Percentiles rank a stretch among this genome's conserved stretches.
Evolutionary conservation across 2,329 filamentous ascomycete genomes (phyloP).

Genomic region (Colletotrichum trifolii): DNA sequence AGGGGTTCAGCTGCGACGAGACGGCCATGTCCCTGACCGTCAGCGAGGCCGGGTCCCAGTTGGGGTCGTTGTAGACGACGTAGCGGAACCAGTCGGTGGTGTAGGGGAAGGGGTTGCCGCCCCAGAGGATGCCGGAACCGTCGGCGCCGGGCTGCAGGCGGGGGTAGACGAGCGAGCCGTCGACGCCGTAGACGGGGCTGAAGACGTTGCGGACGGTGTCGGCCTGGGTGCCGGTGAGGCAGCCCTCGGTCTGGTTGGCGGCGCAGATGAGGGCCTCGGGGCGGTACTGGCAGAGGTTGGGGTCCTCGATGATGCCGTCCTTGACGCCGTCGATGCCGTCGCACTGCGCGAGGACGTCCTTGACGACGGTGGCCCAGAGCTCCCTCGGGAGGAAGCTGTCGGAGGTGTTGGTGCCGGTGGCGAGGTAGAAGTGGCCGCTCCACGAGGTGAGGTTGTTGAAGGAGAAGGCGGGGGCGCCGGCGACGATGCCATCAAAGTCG

Average conservation of each 20-base stretch:
- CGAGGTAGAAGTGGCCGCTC: constrained; percentile 45
- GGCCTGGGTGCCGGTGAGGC: constrained; percentile 47
- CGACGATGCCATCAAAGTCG: constrained; percentile 59
- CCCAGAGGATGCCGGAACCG: constrained; percentile 57
- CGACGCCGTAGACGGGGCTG: constrained; percentile 42
- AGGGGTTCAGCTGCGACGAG: constrained; percentile 49
- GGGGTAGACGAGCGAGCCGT: constrained; percentile 52
- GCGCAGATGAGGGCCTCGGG: constrained; percentile 54
- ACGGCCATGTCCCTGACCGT: constrained; percentile 48
- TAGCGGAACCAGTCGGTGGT: constrained; percentile 50
- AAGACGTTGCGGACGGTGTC: constrained; percentile 47
- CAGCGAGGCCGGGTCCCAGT: constrained; percentile 49
- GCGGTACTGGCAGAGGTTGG: constrained; percentile 46
- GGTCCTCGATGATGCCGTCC: constrained; percentile 40
- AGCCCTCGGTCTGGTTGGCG: constrained; percentile 4
- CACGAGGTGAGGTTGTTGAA: constrained; percentile 51
- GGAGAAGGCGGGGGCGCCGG: constrained; percentile 53
- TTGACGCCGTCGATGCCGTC: constrained; percentile 40
- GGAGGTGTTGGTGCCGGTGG: constrained; percentile 53
- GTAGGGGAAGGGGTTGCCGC: constrained; percentile 41
- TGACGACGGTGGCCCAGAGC: constrained; percentile 26
- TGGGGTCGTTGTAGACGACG: constrained; percentile 53
- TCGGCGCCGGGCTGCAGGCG: constrained; percentile 61
- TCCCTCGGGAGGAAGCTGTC: constrained; percentile 49
- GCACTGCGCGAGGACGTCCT: constrained; percentile 44